Base-by-base conservation (phyloP, 1,284 basidiomycete genomes). In the Cystobasidiaceae sp. region DNA sequence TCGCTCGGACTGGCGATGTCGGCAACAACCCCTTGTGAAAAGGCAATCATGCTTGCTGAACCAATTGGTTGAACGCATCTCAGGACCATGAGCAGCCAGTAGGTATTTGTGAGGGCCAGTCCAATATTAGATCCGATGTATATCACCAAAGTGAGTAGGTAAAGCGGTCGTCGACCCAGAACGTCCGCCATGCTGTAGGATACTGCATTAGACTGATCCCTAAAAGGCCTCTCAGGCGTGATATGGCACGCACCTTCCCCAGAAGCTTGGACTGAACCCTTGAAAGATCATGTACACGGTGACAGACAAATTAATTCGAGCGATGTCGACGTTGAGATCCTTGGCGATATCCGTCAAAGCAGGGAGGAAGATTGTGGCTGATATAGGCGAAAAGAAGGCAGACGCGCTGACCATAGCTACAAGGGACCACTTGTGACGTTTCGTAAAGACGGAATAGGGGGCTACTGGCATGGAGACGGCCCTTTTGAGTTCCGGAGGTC, bases 281-380 rank as follows among this genome's bases (percentile, higher is more conserved):
- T 91, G 88, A 27, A 89, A 78, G 32, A 89, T 78, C 83, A 65
- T 54, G 46, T 66, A 69, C 9, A 46, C 45, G 30, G 62, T 66
- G 15, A 71, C 70, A 0, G 87, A 87, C 34, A 90, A 73, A 71
- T 90, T 88, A 46, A 89, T 87, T 19, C 84, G 76, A 69, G 88
- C 86, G 2, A 81, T 80, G 0, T 84, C 82, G 66, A 85, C 83
- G 69, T 84, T 70, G 68, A 90, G 87, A 1, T 79, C 85, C 4
- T 69, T 67, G 0, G 85, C 80, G 25, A 90, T 79, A 1, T 81
- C 80, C 0, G 87, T 88, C 51, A 90, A 85, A 2, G 86, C 86
- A 8, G 88, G 87, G 67, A 89, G 83, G 74, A 88, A 90, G 63
- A 88, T 85, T 67, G 85, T 89, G 3, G 85, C 81, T 2, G 87